Conservation (phyloP, 2,329 filamentous ascomycete species). For the Dactylellina drechsleri region DNA sequence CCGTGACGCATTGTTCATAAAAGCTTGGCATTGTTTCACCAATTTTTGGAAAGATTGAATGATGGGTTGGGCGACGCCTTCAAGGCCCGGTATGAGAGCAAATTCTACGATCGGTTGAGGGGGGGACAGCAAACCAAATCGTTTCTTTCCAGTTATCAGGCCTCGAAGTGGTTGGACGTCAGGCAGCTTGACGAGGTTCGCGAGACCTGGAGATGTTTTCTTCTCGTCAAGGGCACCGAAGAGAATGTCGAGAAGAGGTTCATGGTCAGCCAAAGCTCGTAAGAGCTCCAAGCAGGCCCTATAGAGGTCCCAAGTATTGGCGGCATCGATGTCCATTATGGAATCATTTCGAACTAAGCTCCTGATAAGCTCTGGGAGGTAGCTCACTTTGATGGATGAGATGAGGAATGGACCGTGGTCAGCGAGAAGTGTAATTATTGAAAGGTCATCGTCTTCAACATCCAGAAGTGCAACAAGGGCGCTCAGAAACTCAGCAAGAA, state of each 20-base stretch:
- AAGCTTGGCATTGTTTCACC: constrained; percentile 44
- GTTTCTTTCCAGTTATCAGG: constrained; percentile 30
- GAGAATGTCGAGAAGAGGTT: constrained; percentile 47
- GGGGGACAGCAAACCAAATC: neutral
- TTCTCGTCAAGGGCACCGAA: constrained; percentile 44
- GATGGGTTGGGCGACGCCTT: constrained; percentile 49
- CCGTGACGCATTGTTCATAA: constrained; percentile 46
- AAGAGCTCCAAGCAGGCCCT: constrained; percentile 44
- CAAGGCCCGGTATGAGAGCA: constrained; percentile 31
- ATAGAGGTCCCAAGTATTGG: constrained; percentile 54
- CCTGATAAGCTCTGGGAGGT: constrained; percentile 53
- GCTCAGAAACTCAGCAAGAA: constrained; percentile 13
- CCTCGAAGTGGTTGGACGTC: constrained; percentile 25
- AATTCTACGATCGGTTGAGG: constrained; percentile 32
- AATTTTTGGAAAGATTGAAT: constrained; percentile 44
- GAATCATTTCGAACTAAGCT: constrained; percentile 56
- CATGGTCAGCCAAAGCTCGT: constrained; percentile 39
- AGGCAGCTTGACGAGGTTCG: constrained; percentile 20
- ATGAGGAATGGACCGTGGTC: constrained; percentile 11
- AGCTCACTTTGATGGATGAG: constrained; percentile 47
- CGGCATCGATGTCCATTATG: constrained; percentile 53
- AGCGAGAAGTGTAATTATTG: constrained; percentile 7
- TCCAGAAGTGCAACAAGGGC: constrained; percentile 1
- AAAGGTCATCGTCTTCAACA: constrained; percentile 2
- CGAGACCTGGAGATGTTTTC: constrained; percentile 52